Evolutionary conservation across 73 alveolate species (phyloP).

Genomic region (Stentor coeruleus): DNA sequence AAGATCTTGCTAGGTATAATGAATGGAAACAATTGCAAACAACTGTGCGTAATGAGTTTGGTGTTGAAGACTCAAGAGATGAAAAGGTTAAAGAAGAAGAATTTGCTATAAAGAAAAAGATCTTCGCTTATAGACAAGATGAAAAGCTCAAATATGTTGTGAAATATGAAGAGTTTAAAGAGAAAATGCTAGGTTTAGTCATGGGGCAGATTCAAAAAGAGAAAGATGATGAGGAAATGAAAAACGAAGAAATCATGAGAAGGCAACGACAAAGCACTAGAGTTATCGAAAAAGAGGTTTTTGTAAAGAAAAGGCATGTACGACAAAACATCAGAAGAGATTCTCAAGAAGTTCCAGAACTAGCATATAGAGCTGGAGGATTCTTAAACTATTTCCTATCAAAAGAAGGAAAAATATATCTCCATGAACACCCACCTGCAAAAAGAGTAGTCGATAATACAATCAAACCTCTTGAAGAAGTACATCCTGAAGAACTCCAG

Average conservation of each 20-base stretch:
- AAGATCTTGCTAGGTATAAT: background rate
- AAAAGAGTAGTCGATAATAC: background rate
- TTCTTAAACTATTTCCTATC: constrained; percentile 2
- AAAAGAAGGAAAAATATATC: background rate
- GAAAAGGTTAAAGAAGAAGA: background rate
- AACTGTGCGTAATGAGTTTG: constrained; percentile 7
- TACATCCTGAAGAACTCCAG: background rate
- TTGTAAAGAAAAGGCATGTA: background rate
- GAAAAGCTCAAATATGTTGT: background rate
- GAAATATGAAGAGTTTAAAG: background rate
- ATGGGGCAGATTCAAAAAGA: background rate
- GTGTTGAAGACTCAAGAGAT: constrained; percentile 2
- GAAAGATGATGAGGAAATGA: background rate
- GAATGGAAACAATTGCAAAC: background rate
- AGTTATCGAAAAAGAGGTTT: background rate
- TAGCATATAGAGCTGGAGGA: background rate
- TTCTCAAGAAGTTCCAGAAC: background rate
- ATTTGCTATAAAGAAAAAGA: background rate
- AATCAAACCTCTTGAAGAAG: background rate
- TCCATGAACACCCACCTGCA: background rate
- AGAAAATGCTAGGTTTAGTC: background rate
- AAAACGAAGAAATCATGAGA: background rate
- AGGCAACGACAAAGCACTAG: background rate
- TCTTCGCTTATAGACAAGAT: background rate
- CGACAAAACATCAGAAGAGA: background rate